Base-by-base conservation (phyloP, 2,329 filamentous ascomycete species). In the Fusarium sp. region DNA sequence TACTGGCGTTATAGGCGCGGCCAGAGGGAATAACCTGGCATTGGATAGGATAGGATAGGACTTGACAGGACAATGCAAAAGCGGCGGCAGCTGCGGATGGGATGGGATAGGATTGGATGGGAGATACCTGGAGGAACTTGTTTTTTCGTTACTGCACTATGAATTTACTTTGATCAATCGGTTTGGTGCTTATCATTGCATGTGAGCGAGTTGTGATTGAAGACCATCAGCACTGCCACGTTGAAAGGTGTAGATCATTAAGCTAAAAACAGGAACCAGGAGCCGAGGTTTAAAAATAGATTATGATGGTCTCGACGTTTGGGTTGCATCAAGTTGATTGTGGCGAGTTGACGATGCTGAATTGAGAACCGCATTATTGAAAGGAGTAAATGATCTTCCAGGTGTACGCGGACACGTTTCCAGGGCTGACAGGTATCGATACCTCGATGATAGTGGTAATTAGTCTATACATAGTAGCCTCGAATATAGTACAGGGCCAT, bases 1-100 rank as follows among this genome's bases (percentile, higher is more conserved):
- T 33, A 67, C 59, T 49, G 71, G 71, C 68, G 71, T 72, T 74
- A 44, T 69, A 58, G 71, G 67, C 63, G 71, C n/a, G 44, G 67
- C 38, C 58, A 74, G 63, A 49, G 60, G 56, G 38, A 54, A 61
- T n/a, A 63, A 48, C 59, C 45, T 61, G 71, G 71, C 58, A 57
- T 39, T 54, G 61, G 67, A 35, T 24, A 38, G 51, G 45, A 22
- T 20, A 44, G n/a, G 28, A 49, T 6, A 36, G 49, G 49, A 26
- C 9, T 28, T 28, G 44, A 28, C 6, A 9, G 35, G 18, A 54
- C 35, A 12, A 12, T 24, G 24, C 15, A 68, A 70, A 67, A 45
- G 63, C 67, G 55, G 71, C 67, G 61, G 71, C 58, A 66, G 67
- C 71, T 61, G 66, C 67, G 38, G 41, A 73, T 38, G 26, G 38